Percentiles rank a stretch among this genome's conserved stretches.
Evolutionary conservation across 345 rosid genomes (phyloP).

Genomic region (Populus euphratica): DNA sequence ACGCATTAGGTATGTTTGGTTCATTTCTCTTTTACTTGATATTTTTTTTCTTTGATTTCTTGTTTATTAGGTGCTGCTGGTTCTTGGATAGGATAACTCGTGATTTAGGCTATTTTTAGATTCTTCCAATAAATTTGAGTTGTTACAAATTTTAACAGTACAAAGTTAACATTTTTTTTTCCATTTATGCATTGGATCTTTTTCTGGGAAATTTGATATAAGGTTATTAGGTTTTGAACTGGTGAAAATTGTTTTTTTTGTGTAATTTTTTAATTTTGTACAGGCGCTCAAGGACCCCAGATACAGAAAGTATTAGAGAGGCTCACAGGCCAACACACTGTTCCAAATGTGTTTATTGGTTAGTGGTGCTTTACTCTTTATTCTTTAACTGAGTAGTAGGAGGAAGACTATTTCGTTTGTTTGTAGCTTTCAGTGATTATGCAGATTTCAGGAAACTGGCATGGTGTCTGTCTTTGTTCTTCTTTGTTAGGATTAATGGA

Average conservation of each 20-base stretch:
- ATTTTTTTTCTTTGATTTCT: neutral
- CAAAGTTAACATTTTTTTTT: too few species aligned
- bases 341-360: slow-evolving; percentile 96
- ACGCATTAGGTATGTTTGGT: slow-evolving; percentile 63
- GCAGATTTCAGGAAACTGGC: too few species aligned
- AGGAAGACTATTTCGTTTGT: too few species aligned
- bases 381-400: neutral
- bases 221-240: too few species aligned
- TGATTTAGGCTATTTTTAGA: too few species aligned
- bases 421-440: too few species aligned
- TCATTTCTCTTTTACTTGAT: neutral
- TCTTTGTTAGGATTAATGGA: neutral
- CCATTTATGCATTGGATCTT: too few species aligned
- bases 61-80: neutral
- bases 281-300: slow-evolving; percentile 95
- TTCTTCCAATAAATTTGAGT: too few species aligned
- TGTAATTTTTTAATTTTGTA: neutral
- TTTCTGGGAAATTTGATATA: too few species aligned
- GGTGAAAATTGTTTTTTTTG: neutral
- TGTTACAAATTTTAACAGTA: too few species aligned
- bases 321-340: slow-evolving; percentile 88
- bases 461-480: too few species aligned
- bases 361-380: slow-evolving; percentile 10
- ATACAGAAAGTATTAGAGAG: slow-evolving; percentile 77
- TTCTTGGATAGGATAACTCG: too few species aligned